Percentiles rank a stretch among this genome's conserved stretches.
phyloP scores from a whole-genome alignment of 2,329 filamentous ascomycete species.

The Botrytis pseudocinerea region DNA sequence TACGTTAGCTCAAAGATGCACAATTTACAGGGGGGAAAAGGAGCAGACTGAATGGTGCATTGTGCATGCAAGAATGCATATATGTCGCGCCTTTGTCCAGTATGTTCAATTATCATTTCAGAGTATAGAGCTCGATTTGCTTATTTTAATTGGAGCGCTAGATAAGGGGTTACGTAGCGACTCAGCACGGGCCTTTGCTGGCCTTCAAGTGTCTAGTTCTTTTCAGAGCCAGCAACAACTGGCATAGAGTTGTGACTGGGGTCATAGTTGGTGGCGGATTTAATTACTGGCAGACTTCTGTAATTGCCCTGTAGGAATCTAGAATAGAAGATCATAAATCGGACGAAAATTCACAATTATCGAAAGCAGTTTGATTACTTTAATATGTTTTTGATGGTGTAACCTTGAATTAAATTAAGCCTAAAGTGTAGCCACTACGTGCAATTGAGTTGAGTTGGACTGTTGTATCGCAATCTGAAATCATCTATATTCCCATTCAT shows the following conservation, averaged over 20 bases:
- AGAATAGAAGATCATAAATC: background rate
- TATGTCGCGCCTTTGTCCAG: background rate
- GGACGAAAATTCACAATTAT: background rate
- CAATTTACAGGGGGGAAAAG: background rate
- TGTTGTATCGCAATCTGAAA: background rate
- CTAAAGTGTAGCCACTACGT: background rate
- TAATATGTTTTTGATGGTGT: background rate
- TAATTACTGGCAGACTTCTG: background rate
- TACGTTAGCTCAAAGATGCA: background rate
- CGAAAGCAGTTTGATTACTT: background rate
- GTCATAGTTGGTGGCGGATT: background rate
- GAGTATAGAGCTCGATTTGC: background rate
- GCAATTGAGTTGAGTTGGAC: background rate
- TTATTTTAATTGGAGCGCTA: background rate
- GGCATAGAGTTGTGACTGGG: background rate
- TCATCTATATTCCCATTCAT: background rate
- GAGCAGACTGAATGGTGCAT: background rate
- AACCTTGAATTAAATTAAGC: background rate
- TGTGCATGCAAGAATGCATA: too few relatives aligned
- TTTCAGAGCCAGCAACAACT: background rate
- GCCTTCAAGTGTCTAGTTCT: background rate
- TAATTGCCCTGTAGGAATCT: too few relatives aligned
- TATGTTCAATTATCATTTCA: background rate
- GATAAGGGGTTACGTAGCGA: background rate
- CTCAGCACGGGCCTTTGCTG: background rate